phyloP scores from a whole-genome alignment of 1,284 basidiomycete species.

The Irpex rosettiformis region DNA sequence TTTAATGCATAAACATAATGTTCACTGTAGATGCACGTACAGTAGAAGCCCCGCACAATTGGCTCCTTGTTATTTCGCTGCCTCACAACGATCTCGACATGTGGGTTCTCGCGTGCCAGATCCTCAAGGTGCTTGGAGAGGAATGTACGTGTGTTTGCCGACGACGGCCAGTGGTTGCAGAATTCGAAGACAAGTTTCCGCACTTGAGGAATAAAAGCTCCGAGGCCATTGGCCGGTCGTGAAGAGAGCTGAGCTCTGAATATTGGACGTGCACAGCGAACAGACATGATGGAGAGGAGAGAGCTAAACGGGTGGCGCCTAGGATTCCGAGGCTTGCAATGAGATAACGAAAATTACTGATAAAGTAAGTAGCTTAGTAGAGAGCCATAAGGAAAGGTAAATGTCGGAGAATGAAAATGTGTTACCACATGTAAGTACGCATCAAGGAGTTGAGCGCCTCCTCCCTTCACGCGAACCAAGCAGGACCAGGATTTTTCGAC shows the following conservation, averaged over 20 bases:
- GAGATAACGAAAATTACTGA: too few species aligned
- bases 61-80: constrained; percentile 72
- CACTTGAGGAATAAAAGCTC: constrained; percentile 67
- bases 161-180: constrained; percentile 78
- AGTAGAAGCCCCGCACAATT: constrained; percentile 74
- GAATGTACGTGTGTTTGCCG: constrained; percentile 64
- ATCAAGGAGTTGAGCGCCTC: neutral
- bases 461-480: neutral
- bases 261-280: constrained; percentile 29
- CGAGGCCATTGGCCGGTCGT: constrained; percentile 65
- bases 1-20: constrained; percentile 13
- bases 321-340: too few species aligned
- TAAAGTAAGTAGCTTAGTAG: too few species aligned
- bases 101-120: constrained; percentile 68
- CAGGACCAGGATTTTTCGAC: constrained; percentile 20
- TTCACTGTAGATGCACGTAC: constrained; percentile 35
- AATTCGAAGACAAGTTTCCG: constrained; percentile 83
- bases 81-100: constrained; percentile 77
- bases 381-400: too few species aligned
- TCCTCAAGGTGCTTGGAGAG: constrained; percentile 58
- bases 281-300: constrained; percentile 30
- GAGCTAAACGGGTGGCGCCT: too few species aligned
- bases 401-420: constrained; percentile 21
- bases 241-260: constrained; percentile 61
- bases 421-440: neutral